Conservation (phyloP, 2,329 filamentous ascomycete genomes). For the Sclerotinia minor region DNA sequence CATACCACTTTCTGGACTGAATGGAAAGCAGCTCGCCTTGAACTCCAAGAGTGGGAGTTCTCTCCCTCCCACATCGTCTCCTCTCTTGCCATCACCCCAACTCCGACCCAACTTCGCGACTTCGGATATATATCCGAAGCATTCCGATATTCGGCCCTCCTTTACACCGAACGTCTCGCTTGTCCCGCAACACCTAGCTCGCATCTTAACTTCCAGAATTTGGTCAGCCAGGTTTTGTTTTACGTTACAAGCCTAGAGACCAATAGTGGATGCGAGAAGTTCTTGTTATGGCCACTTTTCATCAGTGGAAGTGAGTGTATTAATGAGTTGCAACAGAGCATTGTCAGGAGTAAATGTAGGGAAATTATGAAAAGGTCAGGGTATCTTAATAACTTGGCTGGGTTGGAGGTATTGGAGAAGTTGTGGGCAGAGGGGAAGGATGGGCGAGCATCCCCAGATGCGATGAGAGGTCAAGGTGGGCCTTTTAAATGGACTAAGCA, state of each 20-base stretch:
- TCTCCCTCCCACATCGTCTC: conserved; percentile 54
- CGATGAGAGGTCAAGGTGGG: conserved; percentile 23
- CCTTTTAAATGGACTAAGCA: conserved; percentile 39
- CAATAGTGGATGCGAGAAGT: conserved; percentile 75
- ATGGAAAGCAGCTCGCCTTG: conserved; percentile 76
- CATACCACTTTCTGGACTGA: conserved; percentile 76
- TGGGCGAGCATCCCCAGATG: conserved; percentile 22
- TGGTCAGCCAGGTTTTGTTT: conserved; percentile 79
- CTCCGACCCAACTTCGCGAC: conserved; percentile 66
- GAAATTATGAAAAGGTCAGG: conserved; percentile 87
- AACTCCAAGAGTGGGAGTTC: conserved; percentile 81
- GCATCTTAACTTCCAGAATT: conserved; percentile 76
- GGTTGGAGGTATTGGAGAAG: conserved; percentile 80
- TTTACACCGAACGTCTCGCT: conserved; percentile 87
- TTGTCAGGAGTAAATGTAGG: conserved; percentile 76
- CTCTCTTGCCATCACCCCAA: conserved; percentile 52
- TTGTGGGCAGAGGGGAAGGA: conserved; percentile 60
- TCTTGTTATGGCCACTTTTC: conserved; percentile 90
- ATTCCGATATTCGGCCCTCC: conserved; percentile 83
- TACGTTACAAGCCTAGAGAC: conserved; percentile 79
- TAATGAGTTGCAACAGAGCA: conserved; percentile 72
- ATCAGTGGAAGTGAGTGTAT: conserved; percentile 88
- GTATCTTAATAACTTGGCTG: conserved; percentile 90
- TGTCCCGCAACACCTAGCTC: conserved; percentile 71
- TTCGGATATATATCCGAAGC: conserved; percentile 82